A percentile compares a stretch with the other conserved stretches of the same genome.
These are phyloP conservation scores for Cyberlindnera galapagoensis DNA, from an alignment of 805 yeast genomes.

Conservation along the genomic window DNA sequence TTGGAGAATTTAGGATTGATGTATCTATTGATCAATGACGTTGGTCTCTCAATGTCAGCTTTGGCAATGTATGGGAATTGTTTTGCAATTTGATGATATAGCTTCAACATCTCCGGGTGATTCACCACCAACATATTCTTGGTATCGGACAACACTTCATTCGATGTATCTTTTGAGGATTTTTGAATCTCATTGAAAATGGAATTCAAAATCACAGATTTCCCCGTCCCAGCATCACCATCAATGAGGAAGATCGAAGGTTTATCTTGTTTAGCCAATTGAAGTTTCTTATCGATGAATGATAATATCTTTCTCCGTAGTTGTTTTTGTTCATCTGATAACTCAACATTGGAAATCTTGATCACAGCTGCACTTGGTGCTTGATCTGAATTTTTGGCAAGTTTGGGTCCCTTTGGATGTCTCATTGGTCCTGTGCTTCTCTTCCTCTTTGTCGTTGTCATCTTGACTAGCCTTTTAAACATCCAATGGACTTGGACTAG, in stretches of 20 bases:
- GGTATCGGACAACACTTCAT: conserved; percentile 24
- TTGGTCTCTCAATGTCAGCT: conserved; percentile 38
- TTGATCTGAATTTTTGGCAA: not conserved
- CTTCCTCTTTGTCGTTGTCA: not conserved
- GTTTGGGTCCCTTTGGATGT: not conserved
- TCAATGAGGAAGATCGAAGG: conserved; percentile 35
- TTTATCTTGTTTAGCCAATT: conserved; percentile 4
- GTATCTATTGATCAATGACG: conserved; percentile 34
- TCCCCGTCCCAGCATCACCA: conserved; percentile 47
- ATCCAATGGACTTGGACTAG: no score
- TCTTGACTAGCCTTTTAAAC: no score
- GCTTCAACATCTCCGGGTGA: conserved; percentile 42
- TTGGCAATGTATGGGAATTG: conserved; percentile 31
- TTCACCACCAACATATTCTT: conserved; percentile 36
- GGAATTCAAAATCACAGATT: conserved; percentile 36
- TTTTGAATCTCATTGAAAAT: conserved; percentile 37
- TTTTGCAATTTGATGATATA: conserved; percentile 33
- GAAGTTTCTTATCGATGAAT: conserved; percentile 25
- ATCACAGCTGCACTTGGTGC: conserved; percentile 27
- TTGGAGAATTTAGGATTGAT: conserved; percentile 3
- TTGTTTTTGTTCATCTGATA: conserved; percentile 32
- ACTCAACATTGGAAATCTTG: conserved; percentile 28
- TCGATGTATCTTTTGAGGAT: conserved; percentile 16
- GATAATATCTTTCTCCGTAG: conserved; percentile 26
- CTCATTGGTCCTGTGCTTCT: conserved; percentile 1